Base-by-base conservation (phyloP, 768 basidiomycete genomes). In the Royoungia palumana region DNA sequence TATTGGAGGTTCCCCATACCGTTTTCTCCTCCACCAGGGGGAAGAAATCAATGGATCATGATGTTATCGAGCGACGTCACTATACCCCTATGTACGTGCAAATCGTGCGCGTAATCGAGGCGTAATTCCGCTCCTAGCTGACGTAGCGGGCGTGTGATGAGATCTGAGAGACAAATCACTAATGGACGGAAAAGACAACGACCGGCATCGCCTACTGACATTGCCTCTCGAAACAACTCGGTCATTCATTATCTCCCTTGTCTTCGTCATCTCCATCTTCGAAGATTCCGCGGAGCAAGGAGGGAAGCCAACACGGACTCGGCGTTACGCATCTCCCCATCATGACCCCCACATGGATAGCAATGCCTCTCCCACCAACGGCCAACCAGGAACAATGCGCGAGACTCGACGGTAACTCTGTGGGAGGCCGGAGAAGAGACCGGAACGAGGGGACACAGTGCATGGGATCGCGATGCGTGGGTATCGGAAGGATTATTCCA, bases 221-320 rank as follows among this genome's bases (percentile, higher is more conserved):
- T 21, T 17, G 8, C 16, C 19, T 13, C 12, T 6, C 14, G 28
- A 35, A 28, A 12, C 9, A 17, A 20, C 27, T 27, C 22, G 17
- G 30, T 4, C 30, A 14, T 28, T 28, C 27, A 28, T 28, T 32
- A 14, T 2, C 30, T 14, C 13, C 30, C 30, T 32, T 32, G 30
- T 14, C 2, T 32, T 40, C 11, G 35, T 14, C 48, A 25, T 19
- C n/a, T 19, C 12, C 37, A 16, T 11, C 27, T 10, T 28, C 22
- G 36, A 32, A 16, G 28, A n/a, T 21, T 64, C 61, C 62, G 62
- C 49, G 51, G 61, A 64, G 47, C 49, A 53, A 58, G 61, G 61
- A 49, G 8, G 34, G 44, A 53, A 32, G 10, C 3, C 24, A 34
- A 37, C 22, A 48, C 5, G 10, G 20, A 24, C 17, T 43, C 28